phyloP scores from a whole-genome alignment of 2,329 filamentous ascomycete genomes.

The Microsporum ferrugineum region DNA sequence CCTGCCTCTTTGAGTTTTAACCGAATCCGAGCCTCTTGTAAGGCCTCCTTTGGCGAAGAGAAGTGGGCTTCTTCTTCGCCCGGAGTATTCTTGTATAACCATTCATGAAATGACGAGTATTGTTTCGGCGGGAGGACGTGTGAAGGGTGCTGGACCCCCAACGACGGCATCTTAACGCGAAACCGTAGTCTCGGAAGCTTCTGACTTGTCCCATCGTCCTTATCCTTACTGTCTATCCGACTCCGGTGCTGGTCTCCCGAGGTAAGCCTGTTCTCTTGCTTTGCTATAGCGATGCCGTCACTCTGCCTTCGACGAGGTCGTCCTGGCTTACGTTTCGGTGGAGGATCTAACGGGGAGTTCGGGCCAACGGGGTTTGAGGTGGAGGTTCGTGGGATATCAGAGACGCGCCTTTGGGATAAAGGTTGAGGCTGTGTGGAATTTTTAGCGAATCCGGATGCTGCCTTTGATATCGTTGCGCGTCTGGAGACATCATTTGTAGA shows the following conservation, averaged over 20 bases:
- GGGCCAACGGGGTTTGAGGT: neutral
- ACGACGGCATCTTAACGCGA: conserved; percentile 41
- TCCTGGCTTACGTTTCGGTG: neutral
- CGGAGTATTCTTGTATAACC: conserved; percentile 46
- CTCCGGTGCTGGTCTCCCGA: neutral
- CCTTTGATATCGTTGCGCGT: neutral
- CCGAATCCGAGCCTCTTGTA: conserved; percentile 58
- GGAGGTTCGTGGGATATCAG: neutral
- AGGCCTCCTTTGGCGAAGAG: conserved; percentile 49
- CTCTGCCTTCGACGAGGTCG: neutral
- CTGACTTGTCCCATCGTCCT: conserved; percentile 10
- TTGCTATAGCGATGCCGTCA: neutral
- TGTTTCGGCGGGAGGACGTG: conserved; percentile 38
- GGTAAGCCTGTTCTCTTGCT: neutral
- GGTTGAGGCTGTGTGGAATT: neutral
- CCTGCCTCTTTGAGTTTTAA: conserved; percentile 60
- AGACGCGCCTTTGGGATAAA: conserved; percentile 1
- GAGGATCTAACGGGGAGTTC: neutral
- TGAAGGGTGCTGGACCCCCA: conserved; percentile 41
- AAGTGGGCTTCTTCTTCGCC: conserved; percentile 35
- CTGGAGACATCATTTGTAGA: conserved; percentile 5
- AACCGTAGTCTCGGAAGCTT: conserved; percentile 33
- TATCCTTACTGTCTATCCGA: conserved; percentile 11
- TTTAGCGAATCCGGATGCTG: neutral
- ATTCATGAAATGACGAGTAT: conserved; percentile 48